Evolutionary conservation across 108 stramenopile genomes (phyloP), one percentile per base, ranked within the genome.

Genomic region (Fistulifera pelliculosa): DNA sequence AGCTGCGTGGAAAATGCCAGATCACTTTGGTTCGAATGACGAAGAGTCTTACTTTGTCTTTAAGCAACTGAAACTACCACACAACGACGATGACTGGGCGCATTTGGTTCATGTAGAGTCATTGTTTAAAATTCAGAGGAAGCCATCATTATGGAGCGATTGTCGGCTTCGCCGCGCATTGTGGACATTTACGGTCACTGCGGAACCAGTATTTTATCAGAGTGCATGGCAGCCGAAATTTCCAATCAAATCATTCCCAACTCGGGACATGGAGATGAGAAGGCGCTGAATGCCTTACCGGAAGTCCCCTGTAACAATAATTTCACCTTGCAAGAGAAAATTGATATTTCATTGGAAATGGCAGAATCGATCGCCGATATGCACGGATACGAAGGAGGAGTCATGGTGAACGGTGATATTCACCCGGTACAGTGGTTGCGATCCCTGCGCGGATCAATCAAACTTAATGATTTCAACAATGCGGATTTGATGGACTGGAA

Each of bases 141-240:
- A 67, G 81, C 85, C 26, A 63, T 85, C 56, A 74, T 85, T 10
- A 79, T 78, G 48, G 90, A 92, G 61, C 67, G 77, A 26, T 60
- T 92, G 12, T 69, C 81, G 10, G 40, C 74, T 11, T 66, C 61
- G 53, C 83, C 85, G 18, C 49, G 75, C 12, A 76, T 77, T 54
- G 69, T 68, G 22, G 72, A 87, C 42, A 80, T 92, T 27, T 92
- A 79, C 56, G 81, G 81, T 13, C 69, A 74, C 49, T 92, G 90
- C 65, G 83, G 77, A 0, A 45, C 69, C 40, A 68, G 47, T 8
- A 65, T 74, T 0, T 27, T 81, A 10, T 64, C 61, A 14, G 80
- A 85, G 61, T 77, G 52, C 27, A 67, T 76, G 39, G 66, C 71
- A 13, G 48, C 56, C 44, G 78, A 76, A 42, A 68, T 74, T 25